Evolutionary conservation across 192 early-diverging fungal genomes (phyloP).

Genomic region (Pilaira anomala): DNA sequence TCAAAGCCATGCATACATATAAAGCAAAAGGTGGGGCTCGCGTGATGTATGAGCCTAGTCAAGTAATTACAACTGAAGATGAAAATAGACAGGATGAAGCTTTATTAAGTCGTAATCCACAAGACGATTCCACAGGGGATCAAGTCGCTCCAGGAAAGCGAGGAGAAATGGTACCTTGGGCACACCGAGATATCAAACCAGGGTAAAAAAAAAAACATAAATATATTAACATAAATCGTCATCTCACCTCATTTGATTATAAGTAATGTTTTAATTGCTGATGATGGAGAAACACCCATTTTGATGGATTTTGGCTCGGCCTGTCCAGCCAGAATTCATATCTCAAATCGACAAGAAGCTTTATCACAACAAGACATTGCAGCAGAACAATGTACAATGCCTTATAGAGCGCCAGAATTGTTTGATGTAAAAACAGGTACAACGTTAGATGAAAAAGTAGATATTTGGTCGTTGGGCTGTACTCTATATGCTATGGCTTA

Average conservation of each 20-base stretch:
- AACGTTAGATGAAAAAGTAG: constrained; percentile 64
- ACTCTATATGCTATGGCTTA: constrained; percentile 71
- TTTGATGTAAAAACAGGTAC: constrained; percentile 71
- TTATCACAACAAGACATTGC: constrained; percentile 67
- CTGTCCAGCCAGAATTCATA: constrained; percentile 51
- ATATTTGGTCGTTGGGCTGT: constrained; percentile 78
- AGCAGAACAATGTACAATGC: constrained; percentile 67
- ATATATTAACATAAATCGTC: too few relatives aligned
- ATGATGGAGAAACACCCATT: constrained; percentile 63
- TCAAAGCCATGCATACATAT: constrained; percentile 58
- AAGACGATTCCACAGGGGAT: constrained; percentile 3
- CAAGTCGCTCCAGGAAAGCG: constrained; percentile 6
- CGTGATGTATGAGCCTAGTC: constrained; percentile 60
- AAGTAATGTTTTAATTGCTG: constrained; percentile 62
- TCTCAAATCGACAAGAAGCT: constrained; percentile 55
- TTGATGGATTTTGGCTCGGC: constrained; percentile 81
- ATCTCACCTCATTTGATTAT: neutral
- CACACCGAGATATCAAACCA: constrained; percentile 77
- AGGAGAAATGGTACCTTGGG: constrained; percentile 48
- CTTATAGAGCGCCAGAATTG: constrained; percentile 75
- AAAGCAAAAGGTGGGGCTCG: constrained; percentile 47
- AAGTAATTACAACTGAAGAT: constrained; percentile 53
- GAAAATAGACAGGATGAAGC: constrained; percentile 49
- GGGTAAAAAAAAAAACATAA: constrained; percentile 32
- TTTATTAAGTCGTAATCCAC: constrained; percentile 11